Conservation (phyloP, 495 filamentous ascomycete genomes). For the Xylaria curta region DNA sequence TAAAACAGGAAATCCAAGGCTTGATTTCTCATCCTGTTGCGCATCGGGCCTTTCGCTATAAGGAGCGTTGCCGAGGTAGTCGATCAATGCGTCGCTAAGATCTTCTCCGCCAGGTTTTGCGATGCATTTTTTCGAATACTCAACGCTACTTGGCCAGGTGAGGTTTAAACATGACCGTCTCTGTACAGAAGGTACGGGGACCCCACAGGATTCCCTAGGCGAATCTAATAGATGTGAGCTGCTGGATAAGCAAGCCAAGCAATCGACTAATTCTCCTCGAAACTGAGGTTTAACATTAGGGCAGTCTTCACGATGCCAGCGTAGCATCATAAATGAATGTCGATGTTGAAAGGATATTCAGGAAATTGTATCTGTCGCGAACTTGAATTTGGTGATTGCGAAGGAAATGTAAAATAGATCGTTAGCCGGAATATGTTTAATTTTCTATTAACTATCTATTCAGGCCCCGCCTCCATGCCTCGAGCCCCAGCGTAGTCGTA, state of each 20-base stretch:
- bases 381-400: background rate
- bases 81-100: background rate
- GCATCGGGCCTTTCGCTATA: background rate
- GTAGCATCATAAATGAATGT: background rate
- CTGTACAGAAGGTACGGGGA: background rate
- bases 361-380: background rate
- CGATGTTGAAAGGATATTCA: background rate
- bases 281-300: background rate
- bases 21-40: background rate
- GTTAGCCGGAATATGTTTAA: background rate
- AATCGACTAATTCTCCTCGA: background rate
- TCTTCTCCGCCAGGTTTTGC: background rate
- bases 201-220: background rate
- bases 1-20: background rate
- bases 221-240: background rate
- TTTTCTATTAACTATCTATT: background rate
- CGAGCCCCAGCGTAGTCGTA: background rate
- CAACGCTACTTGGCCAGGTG: background rate
- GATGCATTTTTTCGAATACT: background rate
- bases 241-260: background rate
- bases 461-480: background rate
- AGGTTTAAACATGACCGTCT: background rate
- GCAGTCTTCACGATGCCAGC: background rate
- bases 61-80: background rate
- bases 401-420: background rate